Evolutionary conservation across 768 basidiomycete genomes (phyloP).

Genomic region (Candolleomyces aberdarensis): DNA sequence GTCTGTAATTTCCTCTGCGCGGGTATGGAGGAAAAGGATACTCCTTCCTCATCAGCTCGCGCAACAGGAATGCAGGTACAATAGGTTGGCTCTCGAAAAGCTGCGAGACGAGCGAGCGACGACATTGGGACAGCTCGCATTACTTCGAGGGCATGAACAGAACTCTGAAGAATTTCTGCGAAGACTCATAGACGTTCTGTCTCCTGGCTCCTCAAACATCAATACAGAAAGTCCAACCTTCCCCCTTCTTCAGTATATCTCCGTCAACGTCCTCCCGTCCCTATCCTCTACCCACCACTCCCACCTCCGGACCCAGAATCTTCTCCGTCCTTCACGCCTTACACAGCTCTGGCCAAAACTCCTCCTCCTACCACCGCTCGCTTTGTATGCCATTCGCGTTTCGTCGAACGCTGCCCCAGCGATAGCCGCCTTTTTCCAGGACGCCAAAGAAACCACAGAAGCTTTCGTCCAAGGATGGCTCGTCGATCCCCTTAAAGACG

Average conservation of each 20-base stretch:
- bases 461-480: slow-evolving; percentile 84
- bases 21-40: background rate
- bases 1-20: slow-evolving; percentile 11
- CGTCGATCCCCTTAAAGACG: slow-evolving; percentile 78
- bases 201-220: background rate
- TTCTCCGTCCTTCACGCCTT: slow-evolving; percentile 66
- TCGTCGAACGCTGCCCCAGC: slow-evolving; percentile 53
- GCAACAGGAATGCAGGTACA: slow-evolving; percentile 63
- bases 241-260: slow-evolving; percentile 21
- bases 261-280: slow-evolving; percentile 23
- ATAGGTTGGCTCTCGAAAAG: slow-evolving; percentile 54
- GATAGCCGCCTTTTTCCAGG: slow-evolving; percentile 43
- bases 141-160: background rate
- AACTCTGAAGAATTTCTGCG: slow-evolving; percentile 6
- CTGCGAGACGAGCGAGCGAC: slow-evolving; percentile 69
- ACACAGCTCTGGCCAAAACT: slow-evolving; percentile 81
- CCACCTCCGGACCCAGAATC: slow-evolving; percentile 25
- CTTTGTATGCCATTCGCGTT: slow-evolving; percentile 46
- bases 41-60: slow-evolving; percentile 53
- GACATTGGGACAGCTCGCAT: slow-evolving; percentile 59
- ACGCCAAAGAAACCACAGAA: slow-evolving; percentile 54
- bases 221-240: background rate
- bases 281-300: slow-evolving; percentile 24
- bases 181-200: slow-evolving; percentile 6
- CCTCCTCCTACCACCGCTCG: slow-evolving; percentile 69